Conservation (phyloP, 352 stramenopile species). For the Pythium brassicae region DNA sequence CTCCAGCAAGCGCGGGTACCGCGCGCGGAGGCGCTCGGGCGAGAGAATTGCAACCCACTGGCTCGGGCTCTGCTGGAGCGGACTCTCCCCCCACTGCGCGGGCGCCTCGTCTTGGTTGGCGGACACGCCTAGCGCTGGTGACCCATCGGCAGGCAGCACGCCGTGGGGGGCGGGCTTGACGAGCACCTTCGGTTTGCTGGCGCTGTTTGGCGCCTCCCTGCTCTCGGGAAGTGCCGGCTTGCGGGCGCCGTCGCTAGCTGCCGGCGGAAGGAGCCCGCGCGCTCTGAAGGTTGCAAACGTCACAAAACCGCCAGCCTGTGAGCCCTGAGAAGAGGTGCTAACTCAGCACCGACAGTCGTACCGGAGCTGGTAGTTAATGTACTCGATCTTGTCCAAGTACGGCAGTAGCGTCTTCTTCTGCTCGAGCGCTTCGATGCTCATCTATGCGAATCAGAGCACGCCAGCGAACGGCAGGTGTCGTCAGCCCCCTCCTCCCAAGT, state of each 20-base stretch:
- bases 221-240: not conserved
- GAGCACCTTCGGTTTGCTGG: not conserved
- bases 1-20: slow-evolving; percentile 51
- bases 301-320: too few relatives aligned
- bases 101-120: slow-evolving; percentile 11
- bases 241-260: too few relatives aligned
- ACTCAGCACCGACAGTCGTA: slow-evolving; percentile 11
- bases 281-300: slow-evolving; percentile 1
- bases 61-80: slow-evolving; percentile 1
- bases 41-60: slow-evolving; percentile 11
- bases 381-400: slow-evolving; percentile 86
- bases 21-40: slow-evolving; percentile 24
- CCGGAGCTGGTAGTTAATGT: slow-evolving; percentile 79
- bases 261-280: not conserved
- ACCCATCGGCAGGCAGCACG: too few relatives aligned
- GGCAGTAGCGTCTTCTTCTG: slow-evolving; percentile 82
- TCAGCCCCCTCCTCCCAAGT: not conserved
- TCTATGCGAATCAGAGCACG: slow-evolving; percentile 18
- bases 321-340: too few relatives aligned
- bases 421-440: slow-evolving; percentile 55
- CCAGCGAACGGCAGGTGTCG: not conserved
- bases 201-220: not conserved
- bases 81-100: not conserved
- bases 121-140: not conserved
- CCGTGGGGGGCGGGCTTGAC: not conserved